These are phyloP conservation scores for Lipomyces kockii DNA, from an alignment of 805 yeast genomes.

Conservation along the genomic window DNA sequence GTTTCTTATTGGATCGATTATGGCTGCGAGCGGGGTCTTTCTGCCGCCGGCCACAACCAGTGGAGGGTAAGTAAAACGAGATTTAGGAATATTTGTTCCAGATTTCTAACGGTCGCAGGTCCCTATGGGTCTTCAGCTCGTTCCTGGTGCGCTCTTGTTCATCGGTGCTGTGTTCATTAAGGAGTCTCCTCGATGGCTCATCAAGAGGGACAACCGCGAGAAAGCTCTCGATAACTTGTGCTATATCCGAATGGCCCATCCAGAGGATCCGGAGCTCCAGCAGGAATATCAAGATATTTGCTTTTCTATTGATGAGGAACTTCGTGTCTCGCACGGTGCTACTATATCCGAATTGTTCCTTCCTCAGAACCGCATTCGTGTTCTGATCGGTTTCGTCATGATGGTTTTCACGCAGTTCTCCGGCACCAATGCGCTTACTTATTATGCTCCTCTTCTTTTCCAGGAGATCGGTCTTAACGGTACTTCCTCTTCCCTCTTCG, in stretches of 20 bases:
- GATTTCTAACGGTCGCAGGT: slow-evolving; percentile 54
- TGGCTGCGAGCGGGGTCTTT: slow-evolving; percentile 52
- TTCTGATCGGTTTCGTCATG: slow-evolving; percentile 23
- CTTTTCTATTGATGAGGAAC: slow-evolving; percentile 23
- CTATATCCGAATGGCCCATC: slow-evolving; percentile 49
- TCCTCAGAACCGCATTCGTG: slow-evolving; percentile 23
- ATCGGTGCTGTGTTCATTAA: slow-evolving; percentile 53
- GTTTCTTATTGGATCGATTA: slow-evolving; percentile 58
- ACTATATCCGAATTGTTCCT: slow-evolving; percentile 20
- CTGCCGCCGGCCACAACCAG: slow-evolving; percentile 54
- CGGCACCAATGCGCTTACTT: slow-evolving; percentile 55
- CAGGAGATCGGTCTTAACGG: slow-evolving; percentile 55
- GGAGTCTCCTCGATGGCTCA: slow-evolving; percentile 73
- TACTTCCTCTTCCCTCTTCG: slow-evolving; percentile 37
- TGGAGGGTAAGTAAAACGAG: slow-evolving; percentile 48
- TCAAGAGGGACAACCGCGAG: slow-evolving; percentile 59
- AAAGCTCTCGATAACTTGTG: slow-evolving; percentile 56
- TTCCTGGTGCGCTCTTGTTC: slow-evolving; percentile 49
- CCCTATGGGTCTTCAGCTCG: slow-evolving; percentile 38
- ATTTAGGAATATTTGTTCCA: slow-evolving; percentile 60
- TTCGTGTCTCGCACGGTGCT: slow-evolving; percentile 25
- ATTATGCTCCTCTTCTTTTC: slow-evolving; percentile 54
- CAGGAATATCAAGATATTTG: slow-evolving; percentile 48
- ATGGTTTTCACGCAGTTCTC: slow-evolving; percentile 41
- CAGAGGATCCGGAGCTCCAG: slow-evolving; percentile 48